phyloP scores from a whole-genome alignment of 139 green algal genomes.

The Ettlia oleoabundans region DNA sequence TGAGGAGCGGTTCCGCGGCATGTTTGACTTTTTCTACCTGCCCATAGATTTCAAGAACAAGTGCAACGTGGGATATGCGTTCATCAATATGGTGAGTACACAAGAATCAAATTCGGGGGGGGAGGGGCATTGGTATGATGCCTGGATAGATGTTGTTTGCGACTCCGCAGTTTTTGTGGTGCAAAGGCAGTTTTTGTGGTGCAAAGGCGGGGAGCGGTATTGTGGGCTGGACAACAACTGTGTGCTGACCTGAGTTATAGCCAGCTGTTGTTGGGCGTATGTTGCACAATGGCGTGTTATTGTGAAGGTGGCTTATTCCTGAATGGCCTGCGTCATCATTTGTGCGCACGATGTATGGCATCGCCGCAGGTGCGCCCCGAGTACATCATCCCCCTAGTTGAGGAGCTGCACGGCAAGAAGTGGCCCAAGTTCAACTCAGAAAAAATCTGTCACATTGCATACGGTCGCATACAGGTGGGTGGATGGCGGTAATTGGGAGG shows the following conservation, averaged over 20 bases:
- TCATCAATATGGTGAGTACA: slow-evolving; percentile 96
- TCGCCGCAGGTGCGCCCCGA: slow-evolving; percentile 48
- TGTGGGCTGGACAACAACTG: too few species aligned
- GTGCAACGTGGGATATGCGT: slow-evolving; percentile 99
- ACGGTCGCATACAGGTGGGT: slow-evolving; percentile 89
- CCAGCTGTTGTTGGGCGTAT: not conserved
- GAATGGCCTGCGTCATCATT: too few species aligned
- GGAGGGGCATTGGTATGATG: not conserved
- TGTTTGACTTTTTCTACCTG: slow-evolving; percentile 88
- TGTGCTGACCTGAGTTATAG: too few species aligned
- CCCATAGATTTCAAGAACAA: slow-evolving; percentile 99
- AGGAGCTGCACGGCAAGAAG: slow-evolving; percentile 91
- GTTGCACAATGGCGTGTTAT: too few species aligned
- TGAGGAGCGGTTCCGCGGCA: slow-evolving; percentile 84
- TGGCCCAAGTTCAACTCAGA: slow-evolving; percentile 99
- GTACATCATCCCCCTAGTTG: slow-evolving; percentile 85
- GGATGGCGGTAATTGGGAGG: too few species aligned
- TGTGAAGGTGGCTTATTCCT: too few species aligned
- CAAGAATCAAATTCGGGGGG: not conserved
- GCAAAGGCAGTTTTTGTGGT: not conserved
- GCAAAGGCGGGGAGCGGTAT: not conserved
- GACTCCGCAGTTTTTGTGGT: not conserved
- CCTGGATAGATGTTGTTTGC: too few species aligned
- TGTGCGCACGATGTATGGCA: too few species aligned
- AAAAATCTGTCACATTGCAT: slow-evolving; percentile 94